Evolutionary conservation across 768 basidiomycete genomes (phyloP).

Genomic region (Ramaria sp.): DNA sequence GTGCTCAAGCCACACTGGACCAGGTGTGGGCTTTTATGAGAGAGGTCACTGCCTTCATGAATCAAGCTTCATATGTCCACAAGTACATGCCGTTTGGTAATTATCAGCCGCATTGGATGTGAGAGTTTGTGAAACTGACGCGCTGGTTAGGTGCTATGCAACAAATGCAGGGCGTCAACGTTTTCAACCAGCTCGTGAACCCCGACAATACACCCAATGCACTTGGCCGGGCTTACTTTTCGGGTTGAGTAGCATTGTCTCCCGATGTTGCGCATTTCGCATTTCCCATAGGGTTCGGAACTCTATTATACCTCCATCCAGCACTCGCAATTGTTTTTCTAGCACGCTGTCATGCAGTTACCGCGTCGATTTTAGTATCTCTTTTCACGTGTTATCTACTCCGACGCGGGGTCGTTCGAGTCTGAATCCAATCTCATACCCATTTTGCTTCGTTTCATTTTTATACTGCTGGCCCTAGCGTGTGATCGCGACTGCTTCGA

Average conservation of each 20-base stretch:
- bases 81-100: conserved; percentile 53
- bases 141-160: conserved; percentile 37
- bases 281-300: conserved; percentile 1
- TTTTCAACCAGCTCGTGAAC: conserved; percentile 39
- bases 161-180: conserved; percentile 46
- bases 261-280: not conserved
- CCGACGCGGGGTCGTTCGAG: too few relatives aligned
- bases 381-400: not conserved
- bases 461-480: not conserved
- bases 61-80: conserved; percentile 29
- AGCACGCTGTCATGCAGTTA: not conserved
- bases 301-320: conserved; percentile 2
- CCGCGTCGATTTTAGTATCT: not conserved
- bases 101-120: conserved; percentile 14
- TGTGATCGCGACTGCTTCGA: too few relatives aligned
- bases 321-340: not conserved
- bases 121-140: not conserved
- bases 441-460: not conserved
- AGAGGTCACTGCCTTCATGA: conserved; percentile 19
- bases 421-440: not conserved
- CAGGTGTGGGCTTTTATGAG: conserved; percentile 41
- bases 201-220: conserved; percentile 32
- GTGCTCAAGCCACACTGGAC: conserved; percentile 26
- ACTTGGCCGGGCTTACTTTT: conserved; percentile 27
- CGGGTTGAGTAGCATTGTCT: not conserved